These are phyloP conservation scores for Russula griseocarnosa DNA, from an alignment of 768 basidiomycete genomes.

Conservation along the genomic window DNA sequence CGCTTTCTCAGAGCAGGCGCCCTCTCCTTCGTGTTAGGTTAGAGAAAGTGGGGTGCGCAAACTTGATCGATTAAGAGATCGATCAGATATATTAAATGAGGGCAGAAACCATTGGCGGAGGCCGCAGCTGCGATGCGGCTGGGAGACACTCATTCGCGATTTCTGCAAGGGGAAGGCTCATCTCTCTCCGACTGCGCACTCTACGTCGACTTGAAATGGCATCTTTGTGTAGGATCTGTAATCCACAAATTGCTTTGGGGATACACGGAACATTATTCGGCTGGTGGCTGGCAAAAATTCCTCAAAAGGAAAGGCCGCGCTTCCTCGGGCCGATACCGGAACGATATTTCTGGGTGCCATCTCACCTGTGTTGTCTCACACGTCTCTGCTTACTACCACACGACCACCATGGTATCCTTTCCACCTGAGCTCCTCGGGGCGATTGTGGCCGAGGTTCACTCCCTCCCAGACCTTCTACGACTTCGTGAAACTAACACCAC, in stretches of 20 bases:
- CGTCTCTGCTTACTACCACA: background rate
- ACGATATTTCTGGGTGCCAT: background rate
- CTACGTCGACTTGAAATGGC: background rate
- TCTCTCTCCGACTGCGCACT: background rate
- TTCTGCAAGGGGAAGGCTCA: background rate
- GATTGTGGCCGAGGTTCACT: background rate
- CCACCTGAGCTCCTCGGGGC: slow-evolving; percentile 4
- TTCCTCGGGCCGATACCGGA: background rate
- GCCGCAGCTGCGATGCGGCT: background rate
- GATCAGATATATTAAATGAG: background rate
- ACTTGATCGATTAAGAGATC: background rate
- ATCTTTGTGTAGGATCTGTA: background rate
- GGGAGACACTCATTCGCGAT: background rate
- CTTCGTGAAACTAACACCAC: slow-evolving; percentile 3
- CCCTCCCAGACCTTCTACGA: background rate
- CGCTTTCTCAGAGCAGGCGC: too few species aligned
- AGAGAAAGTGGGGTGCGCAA: background rate
- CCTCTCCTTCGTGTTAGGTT: background rate
- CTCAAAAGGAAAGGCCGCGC: background rate
- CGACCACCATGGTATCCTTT: slow-evolving; percentile 7
- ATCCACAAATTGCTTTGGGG: background rate
- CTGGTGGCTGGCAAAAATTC: background rate
- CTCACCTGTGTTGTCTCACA: background rate
- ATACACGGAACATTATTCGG: too few species aligned
- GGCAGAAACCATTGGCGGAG: background rate